Conservation (phyloP, 2,329 filamentous ascomycete genomes). For the Orbilia brochopaga region DNA sequence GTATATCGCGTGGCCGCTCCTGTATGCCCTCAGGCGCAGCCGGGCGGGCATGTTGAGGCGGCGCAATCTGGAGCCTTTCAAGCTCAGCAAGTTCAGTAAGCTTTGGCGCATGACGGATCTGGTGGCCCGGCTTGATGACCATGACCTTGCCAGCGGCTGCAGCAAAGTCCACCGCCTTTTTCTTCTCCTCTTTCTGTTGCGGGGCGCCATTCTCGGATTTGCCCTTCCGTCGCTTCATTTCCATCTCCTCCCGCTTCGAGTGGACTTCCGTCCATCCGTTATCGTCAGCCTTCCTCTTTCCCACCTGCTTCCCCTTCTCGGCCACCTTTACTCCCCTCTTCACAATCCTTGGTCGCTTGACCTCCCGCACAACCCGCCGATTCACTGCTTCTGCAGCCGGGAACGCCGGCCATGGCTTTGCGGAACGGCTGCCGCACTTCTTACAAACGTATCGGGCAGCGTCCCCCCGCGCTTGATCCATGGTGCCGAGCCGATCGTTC, state of each 20-base stretch:
- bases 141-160: constrained; percentile 38
- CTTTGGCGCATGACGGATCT: constrained; percentile 24
- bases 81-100: constrained; percentile 28
- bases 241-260: constrained; percentile 13
- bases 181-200: constrained; percentile 9
- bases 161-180: constrained; percentile 14
- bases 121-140: constrained; percentile 42
- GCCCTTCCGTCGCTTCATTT: constrained; percentile 4
- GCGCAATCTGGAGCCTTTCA: constrained; percentile 13
- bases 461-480: constrained; percentile 18
- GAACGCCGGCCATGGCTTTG: constrained; percentile 28
- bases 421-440: constrained; percentile 14
- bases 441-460: constrained; percentile 13
- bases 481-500: constrained; percentile 19
- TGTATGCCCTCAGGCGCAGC: constrained; percentile 10
- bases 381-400: constrained; percentile 20
- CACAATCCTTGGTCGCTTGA: constrained; percentile 38
- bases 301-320: constrained; percentile 5
- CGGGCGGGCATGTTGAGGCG: constrained; percentile 20
- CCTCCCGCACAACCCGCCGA: constrained; percentile 10
- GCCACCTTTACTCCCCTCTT: not conserved
- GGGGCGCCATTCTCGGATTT: not conserved
- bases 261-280: constrained; percentile 29
- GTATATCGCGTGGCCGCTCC: constrained; percentile 12
- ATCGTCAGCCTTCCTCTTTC: constrained; percentile 23